These are phyloP conservation scores for Nakaseomyces nivariensis DNA, from an alignment of 1,139 yeast genomes.

Conservation along the genomic window DNA sequence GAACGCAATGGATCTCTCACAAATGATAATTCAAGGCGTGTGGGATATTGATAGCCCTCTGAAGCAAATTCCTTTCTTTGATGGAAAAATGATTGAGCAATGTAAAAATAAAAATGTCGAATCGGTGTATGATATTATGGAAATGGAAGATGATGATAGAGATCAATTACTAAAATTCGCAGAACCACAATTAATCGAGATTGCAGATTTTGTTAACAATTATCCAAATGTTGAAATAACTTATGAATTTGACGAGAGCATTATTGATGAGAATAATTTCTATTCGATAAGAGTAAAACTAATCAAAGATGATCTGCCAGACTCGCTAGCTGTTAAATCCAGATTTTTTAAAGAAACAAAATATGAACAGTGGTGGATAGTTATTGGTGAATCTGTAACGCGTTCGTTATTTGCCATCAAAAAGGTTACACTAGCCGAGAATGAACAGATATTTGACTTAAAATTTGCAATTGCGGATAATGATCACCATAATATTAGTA, in stretches of 20 bases:
- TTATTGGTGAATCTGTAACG: slow-evolving; percentile 56
- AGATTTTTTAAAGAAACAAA: slow-evolving; percentile 48
- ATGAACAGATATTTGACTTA: slow-evolving; percentile 43
- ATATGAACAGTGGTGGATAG: slow-evolving; percentile 80
- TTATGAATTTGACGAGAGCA: slow-evolving; percentile 34
- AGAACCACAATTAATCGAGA: slow-evolving; percentile 40
- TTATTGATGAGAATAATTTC: slow-evolving; percentile 38
- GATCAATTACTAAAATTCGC: slow-evolving; percentile 50
- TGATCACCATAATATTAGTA: slow-evolving; percentile 52
- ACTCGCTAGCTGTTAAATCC: slow-evolving; percentile 50
- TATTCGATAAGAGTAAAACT: slow-evolving; percentile 41
- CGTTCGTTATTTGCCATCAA: slow-evolving; percentile 67
- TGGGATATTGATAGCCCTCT: slow-evolving; percentile 79
- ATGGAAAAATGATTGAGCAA: slow-evolving; percentile 43
- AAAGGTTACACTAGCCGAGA: slow-evolving; percentile 47
- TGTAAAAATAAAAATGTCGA: slow-evolving; percentile 50
- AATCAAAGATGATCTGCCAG: slow-evolving; percentile 68
- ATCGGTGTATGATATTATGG: slow-evolving; percentile 76
- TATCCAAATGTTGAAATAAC: slow-evolving; percentile 79
- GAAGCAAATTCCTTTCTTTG: slow-evolving; percentile 70
- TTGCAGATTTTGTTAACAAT: slow-evolving; percentile 81
- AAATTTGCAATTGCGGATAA: slow-evolving; percentile 48
- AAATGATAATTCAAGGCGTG: slow-evolving; percentile 78
- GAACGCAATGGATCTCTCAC: slow-evolving; percentile 78
- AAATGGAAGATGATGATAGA: slow-evolving; percentile 72